Evolutionary conservation across 345 rosid species (phyloP).

Genomic region (Gossypium raimondii): DNA sequence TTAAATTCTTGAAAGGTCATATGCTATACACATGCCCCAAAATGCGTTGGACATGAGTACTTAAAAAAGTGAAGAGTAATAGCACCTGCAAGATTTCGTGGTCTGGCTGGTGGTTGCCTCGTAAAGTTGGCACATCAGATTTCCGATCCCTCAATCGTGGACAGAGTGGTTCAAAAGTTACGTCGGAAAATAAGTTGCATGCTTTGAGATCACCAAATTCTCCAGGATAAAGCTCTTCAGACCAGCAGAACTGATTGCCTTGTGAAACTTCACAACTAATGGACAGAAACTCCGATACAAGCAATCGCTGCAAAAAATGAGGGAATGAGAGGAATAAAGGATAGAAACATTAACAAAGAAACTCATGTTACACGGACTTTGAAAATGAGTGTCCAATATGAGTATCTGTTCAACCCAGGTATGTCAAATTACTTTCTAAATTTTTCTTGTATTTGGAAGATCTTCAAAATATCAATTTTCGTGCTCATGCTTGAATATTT

Average conservation of each 20-base stretch:
- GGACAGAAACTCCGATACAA: constrained; percentile 48
- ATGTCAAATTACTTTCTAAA: background rate
- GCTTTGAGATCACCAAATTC: constrained; percentile 57
- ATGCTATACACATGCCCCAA: background rate
- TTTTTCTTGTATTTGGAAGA: background rate
- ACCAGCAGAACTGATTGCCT: constrained; percentile 42
- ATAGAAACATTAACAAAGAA: background rate
- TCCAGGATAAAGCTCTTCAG: constrained; percentile 67
- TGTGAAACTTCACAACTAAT: constrained; percentile 43
- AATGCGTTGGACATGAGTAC: no score
- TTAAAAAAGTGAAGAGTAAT: no score
- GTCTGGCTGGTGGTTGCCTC: constrained; percentile 35
- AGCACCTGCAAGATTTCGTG: constrained; percentile 58
- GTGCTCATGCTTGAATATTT: background rate
- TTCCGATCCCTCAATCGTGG: constrained; percentile 42
- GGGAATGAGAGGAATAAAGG: constrained; percentile 13
- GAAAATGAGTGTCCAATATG: background rate
- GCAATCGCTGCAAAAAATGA: constrained; percentile 46
- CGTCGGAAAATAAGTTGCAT: constrained; percentile 48
- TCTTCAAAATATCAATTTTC: background rate
- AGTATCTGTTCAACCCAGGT: background rate
- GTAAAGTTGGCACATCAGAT: constrained; percentile 26
- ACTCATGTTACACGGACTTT: background rate
- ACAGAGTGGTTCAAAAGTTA: constrained; percentile 36
- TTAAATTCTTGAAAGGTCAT: background rate